Evolutionary conservation across 306 rosid species (phyloP), one percentile per base, ranked within the genome.

Genomic region (Pyrus communis): DNA sequence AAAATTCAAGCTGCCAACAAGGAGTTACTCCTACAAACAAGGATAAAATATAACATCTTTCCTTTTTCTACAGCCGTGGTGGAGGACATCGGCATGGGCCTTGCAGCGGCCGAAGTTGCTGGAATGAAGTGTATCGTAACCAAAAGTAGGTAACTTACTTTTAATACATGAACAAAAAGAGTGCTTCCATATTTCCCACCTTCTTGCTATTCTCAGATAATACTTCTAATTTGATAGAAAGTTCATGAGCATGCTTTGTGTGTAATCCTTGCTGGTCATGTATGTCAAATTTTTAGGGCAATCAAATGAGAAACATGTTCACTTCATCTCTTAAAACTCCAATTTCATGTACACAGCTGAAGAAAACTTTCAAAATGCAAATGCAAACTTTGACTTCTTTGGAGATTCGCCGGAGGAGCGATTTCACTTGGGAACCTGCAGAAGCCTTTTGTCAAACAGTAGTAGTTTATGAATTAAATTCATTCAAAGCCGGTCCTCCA

Each of bases 361-460:
- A 74, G 99, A 95, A 84, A 93, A 92, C 80, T 95, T 92, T 80
- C 67, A 83, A 65, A 89, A 89, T 75, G 99, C 98, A 12, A 97
- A 92, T 86, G 97, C 92, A 1, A 96, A 92, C 18, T 91, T 95
- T 57, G 97, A 95, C 82, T 91, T 69, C 92, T 92, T 95, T 75
- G 99, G 97, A 75, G 97, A 92, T 81, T 96, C 96, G 38, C 99
- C 99, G 38, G 97, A 90, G 89, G 97, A 87, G 88, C 86, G 85
- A 72, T 95, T 95, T 73, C 92, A 92, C 84, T 88, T 95, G 88
- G 88, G 88, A 82, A 90, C 86, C 82, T 92, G 97, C 78, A 87
- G 89, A 76, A 86, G 86, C 75, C 97, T 92, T 77, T 92, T 75
- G 92, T 95, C 74, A 92, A 92, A 89, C 96, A 90, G 75, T 87